Evolutionary conservation across 805 yeast genomes (phyloP), one percentile per base, ranked within the genome.

Genomic region (Candida tibetensis): DNA sequence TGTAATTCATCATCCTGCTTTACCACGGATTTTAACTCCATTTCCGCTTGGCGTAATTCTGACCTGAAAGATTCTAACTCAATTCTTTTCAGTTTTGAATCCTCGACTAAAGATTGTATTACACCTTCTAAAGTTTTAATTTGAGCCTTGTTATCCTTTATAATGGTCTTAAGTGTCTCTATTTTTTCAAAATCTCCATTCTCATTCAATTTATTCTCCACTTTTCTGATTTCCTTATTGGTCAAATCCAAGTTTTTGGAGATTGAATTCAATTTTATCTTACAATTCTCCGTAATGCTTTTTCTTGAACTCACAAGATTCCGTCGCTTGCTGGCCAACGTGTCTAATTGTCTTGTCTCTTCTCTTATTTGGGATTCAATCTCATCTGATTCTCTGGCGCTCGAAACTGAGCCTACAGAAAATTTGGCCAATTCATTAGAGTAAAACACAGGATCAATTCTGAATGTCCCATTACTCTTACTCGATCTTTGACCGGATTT

Each of bases 401-500:
- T 43, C 1, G 42, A 35, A 3, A 28, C 44, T 1, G 46, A 37
- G 15, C 45, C 57, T 14, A 54, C 52, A 1, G 64, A 55, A 35
- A 66, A 53, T 42, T 63, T 65, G 16, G 51, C 53, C 8, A 53
- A 47, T 8, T 55, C 61, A 18, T 50, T 55, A 38, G 44, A 45
- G 44, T 74, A 79, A 39, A 58, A 60, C 2, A 81, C 57, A 1
- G 88, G 84, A 54, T 81, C 82, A 17, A 70, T 58, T 30, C 73
- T 58, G 28, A 75, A 66, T 1, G 75, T 73, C 12, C 76, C 76
- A 19, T 57, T 64, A 29, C 60, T 49, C 12, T 57, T 52, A 31
- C 67, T 51, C 2, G 70, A 52, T 29, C 76, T 60, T 16, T 67
- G 68, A 22, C 72, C 74, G 2, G 85, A 80, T 3, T 61, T 52